phyloP scores from a whole-genome alignment of 768 basidiomycete species.

The Mycena alexandri region DNA sequence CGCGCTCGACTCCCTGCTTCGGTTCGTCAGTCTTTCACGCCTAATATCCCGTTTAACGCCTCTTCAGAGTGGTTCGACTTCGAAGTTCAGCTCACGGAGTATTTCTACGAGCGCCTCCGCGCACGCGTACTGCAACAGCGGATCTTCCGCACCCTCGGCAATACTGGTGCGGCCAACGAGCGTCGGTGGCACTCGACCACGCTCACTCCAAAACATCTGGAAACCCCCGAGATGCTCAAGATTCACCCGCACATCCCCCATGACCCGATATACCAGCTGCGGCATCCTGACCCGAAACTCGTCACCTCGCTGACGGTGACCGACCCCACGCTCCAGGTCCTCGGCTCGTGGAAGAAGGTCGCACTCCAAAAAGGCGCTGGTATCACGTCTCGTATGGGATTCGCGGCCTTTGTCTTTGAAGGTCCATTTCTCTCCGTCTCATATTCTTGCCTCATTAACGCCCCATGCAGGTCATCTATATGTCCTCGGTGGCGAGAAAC shows the following conservation, averaged over 20 bases:
- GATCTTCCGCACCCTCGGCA: conserved; percentile 48
- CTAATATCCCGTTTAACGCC: neutral
- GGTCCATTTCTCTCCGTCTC: conserved; percentile 25
- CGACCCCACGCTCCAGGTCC: conserved; percentile 45
- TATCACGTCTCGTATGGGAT: conserved; percentile 40
- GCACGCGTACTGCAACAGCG: conserved; percentile 39
- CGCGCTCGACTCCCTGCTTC: conserved; percentile 24
- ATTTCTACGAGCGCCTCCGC: conserved; percentile 41
- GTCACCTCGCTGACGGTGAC: conserved; percentile 39
- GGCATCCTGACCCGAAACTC: conserved; percentile 47
- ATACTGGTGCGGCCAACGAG: conserved; percentile 49
- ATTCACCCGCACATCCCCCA: conserved; percentile 17
- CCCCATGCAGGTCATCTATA: conserved; percentile 42
- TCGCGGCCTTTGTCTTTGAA: conserved; percentile 48
- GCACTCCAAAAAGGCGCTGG: conserved; percentile 36
- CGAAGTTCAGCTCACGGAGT: conserved; percentile 18
- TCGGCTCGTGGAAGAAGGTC: conserved; percentile 54
- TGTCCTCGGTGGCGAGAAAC: conserved; percentile 45
- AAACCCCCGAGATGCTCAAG: conserved; percentile 26
- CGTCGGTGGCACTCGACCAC: conserved; percentile 42
- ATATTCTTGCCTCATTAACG: neutral
- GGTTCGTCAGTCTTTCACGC: conserved; percentile 32
- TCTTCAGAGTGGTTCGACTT: conserved; percentile 23
- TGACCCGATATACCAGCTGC: conserved; percentile 34
- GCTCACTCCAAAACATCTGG: conserved; percentile 32